Conservation (phyloP, 1,139 yeast genomes). For the Pichia norvegensis region DNA sequence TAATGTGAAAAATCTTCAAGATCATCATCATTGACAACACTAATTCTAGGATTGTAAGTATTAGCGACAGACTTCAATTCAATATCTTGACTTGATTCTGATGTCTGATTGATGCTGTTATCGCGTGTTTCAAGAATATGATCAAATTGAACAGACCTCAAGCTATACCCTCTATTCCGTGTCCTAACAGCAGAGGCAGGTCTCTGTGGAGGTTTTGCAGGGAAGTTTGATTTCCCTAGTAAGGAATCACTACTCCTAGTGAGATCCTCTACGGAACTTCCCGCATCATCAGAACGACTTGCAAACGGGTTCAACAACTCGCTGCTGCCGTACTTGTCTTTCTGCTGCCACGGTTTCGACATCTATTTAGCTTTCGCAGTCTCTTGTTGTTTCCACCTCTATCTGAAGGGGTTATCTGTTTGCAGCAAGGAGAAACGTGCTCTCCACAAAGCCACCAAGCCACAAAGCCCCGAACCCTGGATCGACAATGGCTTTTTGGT, state of each 20-base stretch:
- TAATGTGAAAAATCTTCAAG: slow-evolving; percentile 17
- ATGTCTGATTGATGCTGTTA: background rate
- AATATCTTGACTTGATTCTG: slow-evolving; percentile 18
- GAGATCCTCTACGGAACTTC: background rate
- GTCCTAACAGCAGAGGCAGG: slow-evolving; percentile 26
- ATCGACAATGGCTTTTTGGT: too few relatives aligned
- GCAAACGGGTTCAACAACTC: background rate
- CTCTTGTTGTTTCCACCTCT: background rate
- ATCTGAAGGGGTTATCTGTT: background rate
- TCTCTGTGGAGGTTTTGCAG: slow-evolving; percentile 1
- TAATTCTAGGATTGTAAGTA: slow-evolving; percentile 15
- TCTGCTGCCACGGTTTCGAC: background rate
- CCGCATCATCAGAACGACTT: background rate
- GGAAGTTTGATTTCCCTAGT: background rate
- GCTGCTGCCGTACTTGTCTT: background rate
- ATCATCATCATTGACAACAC: slow-evolving; percentile 14
- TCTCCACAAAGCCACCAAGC: background rate
- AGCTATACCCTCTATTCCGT: slow-evolving; percentile 64
- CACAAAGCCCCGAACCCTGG: too few relatives aligned
- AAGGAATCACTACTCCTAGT: background rate
- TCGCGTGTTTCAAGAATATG: slow-evolving; percentile 5
- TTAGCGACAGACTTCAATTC: slow-evolving; percentile 28
- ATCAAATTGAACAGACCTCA: slow-evolving; percentile 38
- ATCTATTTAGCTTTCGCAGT: background rate
- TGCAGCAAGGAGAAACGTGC: background rate